phyloP scores from a whole-genome alignment of 106 monocot genomes.

The Dioscorea zingiberensis region DNA sequence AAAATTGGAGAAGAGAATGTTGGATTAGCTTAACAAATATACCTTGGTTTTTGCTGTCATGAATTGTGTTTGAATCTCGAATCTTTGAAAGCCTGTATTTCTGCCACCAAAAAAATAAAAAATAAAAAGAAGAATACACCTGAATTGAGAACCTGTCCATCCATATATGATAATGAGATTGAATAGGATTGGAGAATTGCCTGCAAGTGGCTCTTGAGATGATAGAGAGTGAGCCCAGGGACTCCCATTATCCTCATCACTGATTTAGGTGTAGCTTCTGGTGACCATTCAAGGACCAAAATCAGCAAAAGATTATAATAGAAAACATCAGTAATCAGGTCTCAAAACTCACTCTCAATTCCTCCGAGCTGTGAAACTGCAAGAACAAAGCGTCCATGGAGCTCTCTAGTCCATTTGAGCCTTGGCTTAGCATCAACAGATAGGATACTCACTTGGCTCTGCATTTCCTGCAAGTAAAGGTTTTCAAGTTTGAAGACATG shows the following conservation, averaged over 20 bases:
- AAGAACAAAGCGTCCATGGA: constrained; percentile 54
- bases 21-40: no score
- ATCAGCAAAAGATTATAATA: background rate
- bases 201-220: constrained; percentile 88
- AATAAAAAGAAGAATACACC: no score
- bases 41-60: constrained; percentile 15
- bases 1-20: no score
- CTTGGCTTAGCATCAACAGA: constrained; percentile 45
- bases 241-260: constrained; percentile 66
- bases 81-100: constrained; percentile 68
- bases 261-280: constrained; percentile 75
- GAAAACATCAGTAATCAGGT: background rate
- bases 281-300: background rate
- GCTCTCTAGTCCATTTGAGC: constrained; percentile 69
- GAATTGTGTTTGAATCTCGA: no score
- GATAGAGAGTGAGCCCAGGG: constrained; percentile 73
- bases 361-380: constrained; percentile 70
- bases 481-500: background rate
- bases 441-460: constrained; percentile 2
- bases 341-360: constrained; percentile 44
- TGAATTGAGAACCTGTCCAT: no score
- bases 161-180: no score
- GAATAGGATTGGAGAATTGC: no score
- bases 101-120: no score
- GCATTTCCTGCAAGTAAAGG: constrained; percentile 22